Conservation (phyloP, 192 early-diverging fungal species). For the Dissophora ornata region DNA sequence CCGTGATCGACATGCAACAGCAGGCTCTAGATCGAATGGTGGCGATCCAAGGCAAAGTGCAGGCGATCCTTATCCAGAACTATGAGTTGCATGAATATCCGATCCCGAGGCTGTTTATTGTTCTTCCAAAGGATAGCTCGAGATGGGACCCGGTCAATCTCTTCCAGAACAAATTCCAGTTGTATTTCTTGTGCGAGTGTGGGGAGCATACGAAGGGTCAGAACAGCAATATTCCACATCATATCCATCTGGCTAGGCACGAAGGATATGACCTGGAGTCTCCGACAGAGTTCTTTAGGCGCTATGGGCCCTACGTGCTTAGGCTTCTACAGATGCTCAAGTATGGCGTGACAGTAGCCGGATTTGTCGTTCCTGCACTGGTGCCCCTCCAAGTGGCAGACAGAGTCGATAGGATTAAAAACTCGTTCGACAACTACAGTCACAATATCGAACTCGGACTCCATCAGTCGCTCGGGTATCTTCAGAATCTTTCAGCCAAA, state of each 20-base stretch:
- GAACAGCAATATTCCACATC: constrained; percentile 1
- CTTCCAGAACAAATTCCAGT: constrained; percentile 3
- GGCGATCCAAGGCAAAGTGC: neutral
- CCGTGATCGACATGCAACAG: neutral
- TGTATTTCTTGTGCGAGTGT: constrained; percentile 30
- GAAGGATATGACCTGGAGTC: constrained; percentile 26
- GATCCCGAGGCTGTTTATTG: constrained; percentile 11
- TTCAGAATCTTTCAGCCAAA: neutral
- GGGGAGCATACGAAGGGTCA: constrained; percentile 16
- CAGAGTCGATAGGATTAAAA: neutral
- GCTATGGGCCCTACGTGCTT: constrained; percentile 16
- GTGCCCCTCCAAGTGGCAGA: neutral
- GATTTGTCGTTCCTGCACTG: constrained; percentile 14
- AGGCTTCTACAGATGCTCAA: constrained; percentile 28
- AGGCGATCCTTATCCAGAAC: constrained; percentile 12
- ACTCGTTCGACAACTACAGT: neutral
- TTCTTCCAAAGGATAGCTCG: neutral
- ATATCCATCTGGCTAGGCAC: constrained; percentile 26
- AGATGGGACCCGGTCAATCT: neutral
- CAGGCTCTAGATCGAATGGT: constrained; percentile 1
- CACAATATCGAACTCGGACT: neutral
- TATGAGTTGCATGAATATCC: constrained; percentile 18
- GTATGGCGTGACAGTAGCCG: constrained; percentile 10
- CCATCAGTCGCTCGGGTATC: neutral
- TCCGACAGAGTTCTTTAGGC: constrained; percentile 18